Base-by-base conservation (phyloP, 164 flowering plant species). In the Tetracentron sinense region DNA sequence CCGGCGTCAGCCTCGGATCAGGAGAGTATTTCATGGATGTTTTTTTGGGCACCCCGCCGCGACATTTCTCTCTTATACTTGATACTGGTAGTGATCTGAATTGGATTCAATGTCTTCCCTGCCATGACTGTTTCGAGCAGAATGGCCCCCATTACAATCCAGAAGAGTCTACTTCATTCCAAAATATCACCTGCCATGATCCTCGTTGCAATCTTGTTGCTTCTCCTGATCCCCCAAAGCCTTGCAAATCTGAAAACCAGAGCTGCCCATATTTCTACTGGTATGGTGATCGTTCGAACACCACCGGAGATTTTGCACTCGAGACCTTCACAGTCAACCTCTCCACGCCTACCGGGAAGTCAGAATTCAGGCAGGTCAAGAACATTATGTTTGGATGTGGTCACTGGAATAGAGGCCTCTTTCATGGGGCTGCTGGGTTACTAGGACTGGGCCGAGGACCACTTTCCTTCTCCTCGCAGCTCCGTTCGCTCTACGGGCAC, bases 11-110 rank as follows among this genome's bases (percentile, higher is more conserved):
- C 53, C 82, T 83, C 35, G 99, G 99, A 16, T 88, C 97, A 15
- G 99, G 99, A 0, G 99, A 94, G 74, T 94, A 94, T 69, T 86
- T 94, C 78, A 94, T 94, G 80, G 99, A 94, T 70, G 96, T 94
- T 23, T 88, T 82, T 65, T 64, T 91, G 19, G 99, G 99, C 51
- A 88, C 96, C 1, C 99, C 99, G n/a, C 93, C 99, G 0, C 82
- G 79, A 64, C 99, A 94, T 59, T 88, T 69, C 75, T 85, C 87
- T 21, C 60, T 94, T 59, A 94, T 94, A 14, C 83, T 94, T 25
- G 99, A 94, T 61, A 94, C 99, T 11, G 99, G 99, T 6, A 91
- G 97, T 55, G 99, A 94, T 66, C 93, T 94, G 8, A 94, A 91
- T 58, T 94, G 99, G 99, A 81, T 94, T 56, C 99, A 94, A 62